Base-by-base conservation (phyloP, 2,329 filamentous ascomycete species). In the Cadophora malorum region DNA sequence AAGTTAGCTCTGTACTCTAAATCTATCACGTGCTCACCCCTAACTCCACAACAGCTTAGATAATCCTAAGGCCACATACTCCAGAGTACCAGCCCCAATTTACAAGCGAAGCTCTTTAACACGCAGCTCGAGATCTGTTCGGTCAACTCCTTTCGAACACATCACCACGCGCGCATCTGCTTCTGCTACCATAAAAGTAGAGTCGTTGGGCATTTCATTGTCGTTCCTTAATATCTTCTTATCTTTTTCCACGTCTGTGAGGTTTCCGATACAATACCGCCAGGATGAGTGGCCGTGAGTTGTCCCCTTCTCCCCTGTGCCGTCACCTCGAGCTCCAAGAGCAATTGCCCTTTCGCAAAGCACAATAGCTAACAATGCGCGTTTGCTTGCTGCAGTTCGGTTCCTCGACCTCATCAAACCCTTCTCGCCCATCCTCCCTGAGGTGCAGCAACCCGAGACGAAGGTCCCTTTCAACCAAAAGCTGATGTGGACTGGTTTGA, bases 401-500 rank as follows among this genome's bases (percentile, higher is more conserved):
- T 99, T 99, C 81, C 95, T 99, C 86, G 96, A 99, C 84, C 89
- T 98, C 82, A 96, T 99, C 86, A 99, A 99, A 85, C 96, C 96
- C 80, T 99, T 99, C 82, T 93, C 96, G 87, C 95, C 96, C 86
- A 94, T 98, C 89, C 92, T 99, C 82, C 96, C 96, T 80, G 96
- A 99, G 91, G 96, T 99, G 83, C 92, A 95, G 85, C 91, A 96
- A 79, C 96, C 96, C 76, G 96, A 99, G 85, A 97, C 94, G 81
- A 98, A 97, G 87, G 91, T 97, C 68, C 93, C 94, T 76, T 99
- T 99, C 90, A 96, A 98, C 87, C 96, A 98, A 83, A 94, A 95
- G 87, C 84, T 96, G 85, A 95, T 95, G 92, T 96, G 92, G 92
- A 96, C 92, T 74, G 92, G 91, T 80, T 89, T 95, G 81, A 98